Percentiles rank a stretch among this genome's conserved stretches.
phyloP scores from a whole-genome alignment of 2,329 filamentous ascomycete genomes.

The Metarhizium humberi region DNA sequence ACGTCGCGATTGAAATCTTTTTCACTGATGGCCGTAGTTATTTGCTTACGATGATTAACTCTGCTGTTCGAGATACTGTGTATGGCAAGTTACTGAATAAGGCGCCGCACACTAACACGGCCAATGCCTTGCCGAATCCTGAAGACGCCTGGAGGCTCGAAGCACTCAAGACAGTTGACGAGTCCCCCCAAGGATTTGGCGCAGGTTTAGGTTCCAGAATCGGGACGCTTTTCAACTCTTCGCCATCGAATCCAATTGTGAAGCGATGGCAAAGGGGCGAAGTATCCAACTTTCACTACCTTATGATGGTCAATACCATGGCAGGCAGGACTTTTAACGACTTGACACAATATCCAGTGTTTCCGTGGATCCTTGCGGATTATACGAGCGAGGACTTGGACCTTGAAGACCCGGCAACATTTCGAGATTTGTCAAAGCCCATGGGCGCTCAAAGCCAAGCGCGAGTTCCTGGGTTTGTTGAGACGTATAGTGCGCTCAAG shows the following conservation, averaged over 20 bases:
- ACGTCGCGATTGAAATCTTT: constrained; percentile 95
- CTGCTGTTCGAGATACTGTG: constrained; percentile 66
- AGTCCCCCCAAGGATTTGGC: constrained; percentile 56
- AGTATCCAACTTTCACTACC: constrained; percentile 96
- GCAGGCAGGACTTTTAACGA: constrained; percentile 97
- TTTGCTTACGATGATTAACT: constrained; percentile 73
- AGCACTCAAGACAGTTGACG: constrained; percentile 60
- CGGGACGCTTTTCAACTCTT: constrained; percentile 82
- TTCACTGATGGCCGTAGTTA: constrained; percentile 97
- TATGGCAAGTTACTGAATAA: constrained; percentile 67
- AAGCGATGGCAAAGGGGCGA: constrained; percentile 88
- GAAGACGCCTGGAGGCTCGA: constrained; percentile 93
- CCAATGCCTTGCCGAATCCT: constrained; percentile 59
- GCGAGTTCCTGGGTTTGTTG: constrained; percentile 69
- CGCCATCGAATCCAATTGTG: constrained; percentile 73
- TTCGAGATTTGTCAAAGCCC: constrained; percentile 85
- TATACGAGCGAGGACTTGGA: constrained; percentile 93
- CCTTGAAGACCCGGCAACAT: constrained; percentile 71
- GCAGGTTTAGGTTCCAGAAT: constrained; percentile 79
- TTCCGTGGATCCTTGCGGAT: constrained; percentile 93
- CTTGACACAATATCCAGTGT: constrained; percentile 94
- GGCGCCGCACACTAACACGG: constrained; percentile 69
- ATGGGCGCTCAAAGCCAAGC: constrained; percentile 84
- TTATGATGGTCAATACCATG: constrained; percentile 98
- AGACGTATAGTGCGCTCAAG: constrained; percentile 77